phyloP scores from a whole-genome alignment of 306 rosid species.

The Ziziphus jujuba region DNA sequence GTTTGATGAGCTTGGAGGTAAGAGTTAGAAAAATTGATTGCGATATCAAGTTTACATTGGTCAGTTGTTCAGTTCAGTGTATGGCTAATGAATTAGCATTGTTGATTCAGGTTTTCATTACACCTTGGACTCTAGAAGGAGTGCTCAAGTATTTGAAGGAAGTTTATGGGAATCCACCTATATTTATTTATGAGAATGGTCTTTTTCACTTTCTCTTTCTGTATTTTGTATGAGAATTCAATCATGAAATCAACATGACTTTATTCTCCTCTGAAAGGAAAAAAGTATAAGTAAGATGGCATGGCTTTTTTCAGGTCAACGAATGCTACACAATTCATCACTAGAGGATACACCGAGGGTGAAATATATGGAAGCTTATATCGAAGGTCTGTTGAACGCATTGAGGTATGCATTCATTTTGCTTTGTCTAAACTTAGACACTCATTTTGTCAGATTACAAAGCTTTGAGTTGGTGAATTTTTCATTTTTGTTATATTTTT shows the following conservation, averaged over 20 bases:
- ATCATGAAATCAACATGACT: no score
- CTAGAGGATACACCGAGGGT: constrained; percentile 55
- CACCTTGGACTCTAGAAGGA: constrained; percentile 40
- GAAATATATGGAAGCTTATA: constrained; percentile 39
- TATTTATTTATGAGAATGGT: constrained; percentile 65
- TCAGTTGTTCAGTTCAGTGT: no score
- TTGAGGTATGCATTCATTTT: constrained; percentile 33
- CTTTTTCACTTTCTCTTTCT: constrained; percentile 5
- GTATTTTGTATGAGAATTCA: no score
- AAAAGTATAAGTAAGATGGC: no score
- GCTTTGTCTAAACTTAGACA: no score
- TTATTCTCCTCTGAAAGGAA: no score
- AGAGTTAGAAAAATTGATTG: no score
- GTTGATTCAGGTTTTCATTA: constrained; percentile 31
- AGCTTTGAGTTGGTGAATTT: no score
- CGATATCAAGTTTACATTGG: no score
- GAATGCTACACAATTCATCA: constrained; percentile 40
- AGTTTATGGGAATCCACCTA: constrained; percentile 65
- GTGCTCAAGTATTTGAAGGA: constrained; percentile 48
- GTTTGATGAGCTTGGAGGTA: no score
- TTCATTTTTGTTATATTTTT: neutral
- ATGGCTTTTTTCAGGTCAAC: constrained; percentile 37
- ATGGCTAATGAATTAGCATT: no score
- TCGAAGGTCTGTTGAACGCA: constrained; percentile 40
- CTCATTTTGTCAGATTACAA: no score